A percentile compares a stretch with the other conserved stretches of the same genome.
These are phyloP conservation scores for Houttuynia cordata DNA, from an alignment of 164 flowering plant genomes.

Conservation along the genomic window DNA sequence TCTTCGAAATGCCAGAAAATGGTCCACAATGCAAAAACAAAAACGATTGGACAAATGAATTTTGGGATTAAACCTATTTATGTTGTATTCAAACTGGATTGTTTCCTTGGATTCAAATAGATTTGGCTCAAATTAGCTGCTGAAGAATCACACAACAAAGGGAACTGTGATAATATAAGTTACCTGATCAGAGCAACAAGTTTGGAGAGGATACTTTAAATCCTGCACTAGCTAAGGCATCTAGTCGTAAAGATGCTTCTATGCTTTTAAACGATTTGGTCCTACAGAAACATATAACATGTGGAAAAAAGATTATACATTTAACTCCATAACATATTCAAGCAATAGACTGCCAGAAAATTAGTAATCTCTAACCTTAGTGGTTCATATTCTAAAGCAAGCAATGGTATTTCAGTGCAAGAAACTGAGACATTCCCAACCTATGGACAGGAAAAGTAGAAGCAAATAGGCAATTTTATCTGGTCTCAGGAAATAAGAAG, in stretches of 20 bases:
- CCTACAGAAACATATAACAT: constrained; percentile 22
- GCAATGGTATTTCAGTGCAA: constrained; percentile 63
- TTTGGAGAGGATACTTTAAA: constrained; percentile 79
- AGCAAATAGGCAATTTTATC: background rate
- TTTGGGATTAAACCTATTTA: no score
- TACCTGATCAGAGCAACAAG: constrained; percentile 78
- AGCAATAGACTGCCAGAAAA: background rate
- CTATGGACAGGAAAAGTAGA: constrained; percentile 22
- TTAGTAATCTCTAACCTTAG: constrained; percentile 42
- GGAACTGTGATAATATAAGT: background rate
- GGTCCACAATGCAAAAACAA: no score
- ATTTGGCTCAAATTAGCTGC: background rate
- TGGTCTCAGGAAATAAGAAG: background rate
- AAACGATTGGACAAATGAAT: no score
- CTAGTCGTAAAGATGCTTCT: constrained; percentile 75
- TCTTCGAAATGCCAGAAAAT: no score
- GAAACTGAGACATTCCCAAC: constrained; percentile 84
- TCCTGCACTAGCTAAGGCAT: constrained; percentile 94
- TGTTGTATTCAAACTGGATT: no score
- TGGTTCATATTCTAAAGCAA: constrained; percentile 76
- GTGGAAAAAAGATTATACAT: background rate
- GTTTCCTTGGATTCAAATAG: no score
- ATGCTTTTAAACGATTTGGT: constrained; percentile 58
- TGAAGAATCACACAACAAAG: background rate
- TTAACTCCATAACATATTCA: constrained; percentile 1